Percentiles rank a stretch among this genome's conserved stretches.
Conservation (phyloP, 2,329 filamentous ascomycete species). For the Alternaria sp. region DNA sequence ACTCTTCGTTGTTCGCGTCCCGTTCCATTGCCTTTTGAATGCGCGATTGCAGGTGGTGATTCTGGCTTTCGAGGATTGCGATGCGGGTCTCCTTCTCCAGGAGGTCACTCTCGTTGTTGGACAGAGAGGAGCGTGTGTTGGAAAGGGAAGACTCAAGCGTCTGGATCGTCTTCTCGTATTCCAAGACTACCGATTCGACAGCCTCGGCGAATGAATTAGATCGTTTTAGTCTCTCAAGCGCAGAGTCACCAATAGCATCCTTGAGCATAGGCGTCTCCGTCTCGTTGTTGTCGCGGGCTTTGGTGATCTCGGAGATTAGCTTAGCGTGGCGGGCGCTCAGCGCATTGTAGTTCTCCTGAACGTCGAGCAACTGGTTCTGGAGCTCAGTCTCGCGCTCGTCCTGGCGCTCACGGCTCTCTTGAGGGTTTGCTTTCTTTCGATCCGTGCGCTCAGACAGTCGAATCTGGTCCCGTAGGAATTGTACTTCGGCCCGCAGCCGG, state of each 20-base stretch:
- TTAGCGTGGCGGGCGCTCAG: conserved; percentile 94
- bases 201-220: conserved; percentile 96
- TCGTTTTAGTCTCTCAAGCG: conserved; percentile 86
- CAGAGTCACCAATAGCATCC: conserved; percentile 74
- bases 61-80: conserved; percentile 90
- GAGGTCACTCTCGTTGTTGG: conserved; percentile 82
- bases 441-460: conserved; percentile 77
- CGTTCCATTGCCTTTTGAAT: conserved; percentile 93
- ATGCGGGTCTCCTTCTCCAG: conserved; percentile 94
- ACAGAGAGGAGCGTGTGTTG: conserved; percentile 81
- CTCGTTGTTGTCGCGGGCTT: conserved; percentile 71
- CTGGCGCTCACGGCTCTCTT: conserved; percentile 77
- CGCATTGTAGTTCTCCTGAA: conserved; percentile 92
- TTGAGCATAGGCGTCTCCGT: conserved; percentile 66
- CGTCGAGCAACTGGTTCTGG: conserved; percentile 90
- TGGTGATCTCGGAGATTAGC: conserved; percentile 91
- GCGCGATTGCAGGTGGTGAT: conserved; percentile 84
- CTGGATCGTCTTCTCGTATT: conserved; percentile 99
- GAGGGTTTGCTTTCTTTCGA: conserved; percentile 61
- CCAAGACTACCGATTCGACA: conserved; percentile 92
- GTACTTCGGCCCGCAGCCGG: conserved; percentile 88
- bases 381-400: conserved; percentile 87
- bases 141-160: conserved; percentile 89
- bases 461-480: conserved; percentile 93
- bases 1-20: conserved; percentile 88